A percentile compares a stretch with the other conserved stretches of the same genome.
Evolutionary conservation across 768 basidiomycete species (phyloP).

Genomic region (Suillus variegatus): DNA sequence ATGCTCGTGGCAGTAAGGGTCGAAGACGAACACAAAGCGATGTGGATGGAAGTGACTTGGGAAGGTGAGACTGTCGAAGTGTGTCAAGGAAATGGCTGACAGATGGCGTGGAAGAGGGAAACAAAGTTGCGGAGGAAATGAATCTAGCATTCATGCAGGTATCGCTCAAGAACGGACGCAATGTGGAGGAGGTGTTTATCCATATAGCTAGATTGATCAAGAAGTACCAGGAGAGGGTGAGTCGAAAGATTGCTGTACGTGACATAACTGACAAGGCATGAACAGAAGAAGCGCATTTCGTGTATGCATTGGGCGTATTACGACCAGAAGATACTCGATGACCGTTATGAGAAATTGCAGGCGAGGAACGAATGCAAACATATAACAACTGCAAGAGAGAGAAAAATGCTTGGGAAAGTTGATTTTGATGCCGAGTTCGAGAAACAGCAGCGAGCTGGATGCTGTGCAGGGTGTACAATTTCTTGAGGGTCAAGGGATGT

Average conservation of each 20-base stretch:
- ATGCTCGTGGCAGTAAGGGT: conserved; percentile 2
- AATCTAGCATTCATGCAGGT: neutral
- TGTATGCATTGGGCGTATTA: conserved; percentile 1
- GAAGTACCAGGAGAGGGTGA: conserved; percentile 5
- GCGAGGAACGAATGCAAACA: neutral
- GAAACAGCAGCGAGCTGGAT: neutral
- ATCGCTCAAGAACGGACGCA: conserved; percentile 4
- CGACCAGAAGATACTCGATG: neutral
- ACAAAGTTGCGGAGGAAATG: neutral
- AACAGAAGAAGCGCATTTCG: conserved; percentile 4
- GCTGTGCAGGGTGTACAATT: neutral
- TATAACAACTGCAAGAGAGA: neutral
- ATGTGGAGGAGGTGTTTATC: conserved; percentile 1
- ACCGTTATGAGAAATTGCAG: neutral
- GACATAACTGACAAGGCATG: neutral
- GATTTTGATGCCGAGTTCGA: neutral
- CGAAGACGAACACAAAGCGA: neutral
- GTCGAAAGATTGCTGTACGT: neutral
- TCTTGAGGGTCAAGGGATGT: neutral
- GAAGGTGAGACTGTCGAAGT: neutral
- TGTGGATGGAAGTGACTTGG: conserved; percentile 5
- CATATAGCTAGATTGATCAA: conserved; percentile 3
- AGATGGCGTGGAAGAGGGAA: neutral
- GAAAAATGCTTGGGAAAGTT: neutral
- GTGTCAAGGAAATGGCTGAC: neutral